Conservation (phyloP, 2,329 filamentous ascomycete genomes). For the Stachybotrys echinatus region DNA sequence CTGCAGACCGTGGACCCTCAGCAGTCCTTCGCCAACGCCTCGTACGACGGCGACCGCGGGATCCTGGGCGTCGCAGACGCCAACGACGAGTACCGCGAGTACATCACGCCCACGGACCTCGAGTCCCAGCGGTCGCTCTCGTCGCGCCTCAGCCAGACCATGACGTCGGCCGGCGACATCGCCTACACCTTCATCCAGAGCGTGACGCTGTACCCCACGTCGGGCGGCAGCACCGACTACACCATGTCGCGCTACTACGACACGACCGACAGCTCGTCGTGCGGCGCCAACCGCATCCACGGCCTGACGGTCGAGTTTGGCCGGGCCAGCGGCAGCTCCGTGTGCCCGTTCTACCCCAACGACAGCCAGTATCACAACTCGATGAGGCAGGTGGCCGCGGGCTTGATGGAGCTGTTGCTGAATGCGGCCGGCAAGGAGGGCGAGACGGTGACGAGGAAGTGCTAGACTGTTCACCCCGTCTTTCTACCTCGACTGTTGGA, state of each 20-base stretch:
- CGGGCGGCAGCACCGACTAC: conserved; percentile 41
- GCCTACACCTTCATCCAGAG: conserved; percentile 32
- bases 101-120: conserved; percentile 32
- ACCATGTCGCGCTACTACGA: conserved; percentile 37
- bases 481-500: too few species aligned
- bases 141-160: conserved; percentile 27
- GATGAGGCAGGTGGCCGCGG: conserved; percentile 38
- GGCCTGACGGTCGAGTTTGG: conserved; percentile 45
- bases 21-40: conserved; percentile 48
- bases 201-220: conserved; percentile 38
- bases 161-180: conserved; percentile 31
- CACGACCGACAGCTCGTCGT: conserved; percentile 7
- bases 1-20: conserved; percentile 36
- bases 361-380: conserved; percentile 34
- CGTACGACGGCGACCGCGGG: conserved; percentile 47
- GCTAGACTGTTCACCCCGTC: conserved; percentile 3
- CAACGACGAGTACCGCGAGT: conserved; percentile 37
- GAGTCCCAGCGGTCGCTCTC: conserved; percentile 24
- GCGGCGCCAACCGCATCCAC: conserved; percentile 31
- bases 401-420: conserved; percentile 41
- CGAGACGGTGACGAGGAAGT: conserved; percentile 10
- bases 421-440: conserved; percentile 16
- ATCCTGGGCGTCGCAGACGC: conserved; percentile 29
- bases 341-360: conserved; percentile 41
- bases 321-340: conserved; percentile 7